Evolutionary conservation across 768 basidiomycete genomes (phyloP).

Genomic region (Lactifluus subvellereus): DNA sequence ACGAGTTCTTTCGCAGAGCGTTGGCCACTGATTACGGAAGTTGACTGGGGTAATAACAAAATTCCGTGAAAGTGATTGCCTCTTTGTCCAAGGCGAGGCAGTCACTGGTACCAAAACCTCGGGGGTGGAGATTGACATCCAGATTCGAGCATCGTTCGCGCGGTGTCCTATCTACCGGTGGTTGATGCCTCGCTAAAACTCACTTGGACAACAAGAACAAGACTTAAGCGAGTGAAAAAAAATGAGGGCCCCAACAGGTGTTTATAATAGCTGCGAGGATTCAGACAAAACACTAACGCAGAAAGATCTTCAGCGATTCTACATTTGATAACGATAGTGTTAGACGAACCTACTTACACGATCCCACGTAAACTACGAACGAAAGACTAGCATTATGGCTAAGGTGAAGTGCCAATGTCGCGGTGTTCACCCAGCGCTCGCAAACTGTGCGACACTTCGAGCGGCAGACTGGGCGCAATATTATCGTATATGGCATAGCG

Average conservation of each 20-base stretch:
- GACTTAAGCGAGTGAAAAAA: neutral
- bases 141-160: neutral
- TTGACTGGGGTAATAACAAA: neutral
- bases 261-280: slow-evolving; percentile 13
- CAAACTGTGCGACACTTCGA: slow-evolving; percentile 14
- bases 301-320: slow-evolving; percentile 1
- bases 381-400: slow-evolving; percentile 6
- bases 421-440: slow-evolving; percentile 4
- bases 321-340: neutral
- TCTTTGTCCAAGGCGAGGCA: neutral
- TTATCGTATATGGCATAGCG: slow-evolving; percentile 16
- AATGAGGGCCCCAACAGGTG: neutral
- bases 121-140: neutral
- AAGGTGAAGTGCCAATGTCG: neutral
- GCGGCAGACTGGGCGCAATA: slow-evolving; percentile 4
- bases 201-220: neutral
- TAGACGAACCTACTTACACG: slow-evolving; percentile 10
- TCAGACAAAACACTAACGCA: slow-evolving; percentile 8
- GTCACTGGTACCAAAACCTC: neutral
- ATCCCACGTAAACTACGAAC: slow-evolving; percentile 14
- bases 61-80: neutral
- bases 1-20: neutral
- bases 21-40: neutral
- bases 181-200: neutral
- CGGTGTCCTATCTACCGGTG: too few species aligned